These are phyloP conservation scores for Apiospora rasikravindrae DNA, from an alignment of 2,329 filamentous ascomycete species.

Conservation along the genomic window DNA sequence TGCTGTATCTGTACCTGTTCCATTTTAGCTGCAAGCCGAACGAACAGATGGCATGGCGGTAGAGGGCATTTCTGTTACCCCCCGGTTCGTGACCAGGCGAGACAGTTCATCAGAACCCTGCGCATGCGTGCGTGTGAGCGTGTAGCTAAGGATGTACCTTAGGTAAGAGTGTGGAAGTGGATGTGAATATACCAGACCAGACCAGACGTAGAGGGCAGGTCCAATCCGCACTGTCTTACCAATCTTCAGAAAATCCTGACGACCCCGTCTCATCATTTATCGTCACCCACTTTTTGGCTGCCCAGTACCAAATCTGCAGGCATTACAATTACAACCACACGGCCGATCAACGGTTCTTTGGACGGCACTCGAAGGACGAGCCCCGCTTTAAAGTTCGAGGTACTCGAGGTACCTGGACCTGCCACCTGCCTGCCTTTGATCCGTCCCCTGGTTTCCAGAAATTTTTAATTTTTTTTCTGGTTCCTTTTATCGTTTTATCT, in stretches of 20 bases:
- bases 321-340: conserved; percentile 10
- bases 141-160: conserved; percentile 10
- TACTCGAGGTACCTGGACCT: conserved; percentile 24
- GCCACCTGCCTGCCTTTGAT: conserved; percentile 10
- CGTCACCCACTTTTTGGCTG: conserved; percentile 21
- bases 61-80: neutral
- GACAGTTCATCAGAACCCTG: conserved; percentile 6
- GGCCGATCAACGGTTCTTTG: conserved; percentile 26
- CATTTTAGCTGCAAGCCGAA: no score
- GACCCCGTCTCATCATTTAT: conserved; percentile 19
- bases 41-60: neutral
- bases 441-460: neutral
- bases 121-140: neutral
- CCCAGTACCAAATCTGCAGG: conserved; percentile 8
- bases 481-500: conserved; percentile 19
- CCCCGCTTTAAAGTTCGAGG: neutral
- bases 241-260: conserved; percentile 20
- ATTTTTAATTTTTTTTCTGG: neutral
- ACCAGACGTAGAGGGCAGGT: neutral
- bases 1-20: neutral
- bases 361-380: conserved; percentile 23
- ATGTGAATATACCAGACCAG: neutral
- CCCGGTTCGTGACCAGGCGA: conserved; percentile 4
- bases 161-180: conserved; percentile 10
- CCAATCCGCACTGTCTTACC: conserved; percentile 15